Evolutionary conservation across 108 stramenopile species (phyloP).

Genomic region (Cyclotella atomus): DNA sequence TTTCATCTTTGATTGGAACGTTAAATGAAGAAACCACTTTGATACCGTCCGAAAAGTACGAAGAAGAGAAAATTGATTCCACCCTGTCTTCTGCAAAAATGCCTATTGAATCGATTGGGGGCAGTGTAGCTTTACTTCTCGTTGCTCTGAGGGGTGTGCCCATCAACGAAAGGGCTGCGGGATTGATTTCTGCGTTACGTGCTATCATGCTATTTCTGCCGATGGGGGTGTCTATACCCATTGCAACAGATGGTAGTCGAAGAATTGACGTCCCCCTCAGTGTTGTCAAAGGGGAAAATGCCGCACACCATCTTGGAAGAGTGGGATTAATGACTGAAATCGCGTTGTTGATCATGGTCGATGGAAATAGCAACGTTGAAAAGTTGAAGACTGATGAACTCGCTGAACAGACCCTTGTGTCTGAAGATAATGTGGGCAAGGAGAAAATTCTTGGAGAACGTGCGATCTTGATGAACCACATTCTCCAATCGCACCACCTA

Average conservation of each 20-base stretch:
- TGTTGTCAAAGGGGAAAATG: conserved; percentile 10
- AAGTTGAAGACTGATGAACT: conserved; percentile 18
- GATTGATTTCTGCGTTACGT: conserved; percentile 49
- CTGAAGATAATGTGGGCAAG: conserved; percentile 14
- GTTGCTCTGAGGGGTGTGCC: conserved; percentile 67
- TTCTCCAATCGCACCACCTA: conserved; percentile 32
- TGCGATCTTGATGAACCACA: conserved; percentile 26
- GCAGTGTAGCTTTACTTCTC: conserved; percentile 52
- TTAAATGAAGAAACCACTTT: conserved; percentile 18
- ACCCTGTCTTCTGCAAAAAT: conserved; percentile 13
- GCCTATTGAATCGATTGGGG: conserved; percentile 46
- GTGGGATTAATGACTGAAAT: conserved; percentile 64
- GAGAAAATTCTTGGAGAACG: conserved; percentile 19
- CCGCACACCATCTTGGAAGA: conserved; percentile 52
- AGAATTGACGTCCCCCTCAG: conserved; percentile 22
- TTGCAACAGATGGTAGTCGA: conserved; percentile 1
- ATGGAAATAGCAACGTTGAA: conserved; percentile 50
- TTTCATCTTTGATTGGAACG: conserved; percentile 54
- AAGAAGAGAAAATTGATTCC: conserved; percentile 4
- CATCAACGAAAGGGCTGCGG: conserved; percentile 54
- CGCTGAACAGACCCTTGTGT: not conserved
- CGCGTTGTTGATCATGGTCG: conserved; percentile 69
- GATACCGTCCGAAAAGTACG: not conserved
- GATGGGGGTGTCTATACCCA: conserved; percentile 13
- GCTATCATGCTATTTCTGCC: conserved; percentile 40